These are phyloP conservation scores for Remersonia thermophila DNA, from an alignment of 2,329 filamentous ascomycete genomes.

Conservation along the genomic window DNA sequence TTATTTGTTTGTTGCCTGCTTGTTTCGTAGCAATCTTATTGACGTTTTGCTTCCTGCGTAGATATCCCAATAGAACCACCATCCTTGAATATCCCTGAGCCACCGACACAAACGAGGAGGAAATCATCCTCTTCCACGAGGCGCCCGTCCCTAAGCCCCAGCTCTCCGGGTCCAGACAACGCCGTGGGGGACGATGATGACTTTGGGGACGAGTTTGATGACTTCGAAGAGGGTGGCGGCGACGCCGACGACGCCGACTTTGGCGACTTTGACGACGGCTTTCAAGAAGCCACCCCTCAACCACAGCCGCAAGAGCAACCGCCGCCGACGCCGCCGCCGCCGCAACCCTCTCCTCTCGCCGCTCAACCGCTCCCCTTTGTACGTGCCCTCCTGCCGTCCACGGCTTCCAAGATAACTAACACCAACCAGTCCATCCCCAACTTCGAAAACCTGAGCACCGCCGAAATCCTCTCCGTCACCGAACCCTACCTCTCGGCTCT, in stretches of 20 bases:
- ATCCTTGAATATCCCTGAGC: constrained; percentile 18
- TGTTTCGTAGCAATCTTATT: constrained; percentile 19
- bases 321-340: constrained; percentile 11
- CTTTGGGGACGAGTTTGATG: constrained; percentile 50
- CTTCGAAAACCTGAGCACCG: constrained; percentile 47
- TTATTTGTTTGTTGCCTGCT: constrained; percentile 11
- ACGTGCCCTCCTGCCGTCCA: constrained; percentile 9
- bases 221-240: constrained; percentile 46
- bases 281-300: constrained; percentile 39
- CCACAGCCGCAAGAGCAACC: constrained; percentile 19
- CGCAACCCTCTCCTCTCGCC: constrained; percentile 19
- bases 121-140: constrained; percentile 19
- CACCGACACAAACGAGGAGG: constrained; percentile 22
- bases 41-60: constrained; percentile 24
- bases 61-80: constrained; percentile 27
- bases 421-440: constrained; percentile 51
- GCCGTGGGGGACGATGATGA: constrained; percentile 30
- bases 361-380: constrained; percentile 21
- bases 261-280: constrained; percentile 62
- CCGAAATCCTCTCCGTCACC: constrained; percentile 48
- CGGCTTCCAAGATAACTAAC: too few species aligned
- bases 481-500: constrained; percentile 55
- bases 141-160: constrained; percentile 16
- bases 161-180: constrained; percentile 10
- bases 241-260: constrained; percentile 42